Evolutionary conservation across 208 protist species (phyloP), one percentile per base, ranked within the genome.

Genomic region (Leishmania arabica): DNA sequence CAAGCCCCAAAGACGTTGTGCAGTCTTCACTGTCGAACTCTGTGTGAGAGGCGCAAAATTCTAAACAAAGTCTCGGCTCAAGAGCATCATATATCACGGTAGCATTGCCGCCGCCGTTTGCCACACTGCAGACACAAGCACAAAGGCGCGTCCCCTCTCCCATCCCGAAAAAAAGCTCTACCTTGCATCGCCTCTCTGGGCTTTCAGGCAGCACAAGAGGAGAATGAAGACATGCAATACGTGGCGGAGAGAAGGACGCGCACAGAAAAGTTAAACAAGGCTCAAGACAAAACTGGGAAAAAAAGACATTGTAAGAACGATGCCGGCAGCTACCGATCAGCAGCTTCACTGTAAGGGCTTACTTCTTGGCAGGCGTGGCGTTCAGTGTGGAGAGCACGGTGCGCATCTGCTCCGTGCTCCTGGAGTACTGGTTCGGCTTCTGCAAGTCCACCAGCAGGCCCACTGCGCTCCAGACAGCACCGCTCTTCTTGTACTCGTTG

Each of bases 371-470:
- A 37, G 79, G 81, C 34, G 75, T 45, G 8, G 75, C 77, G 75
- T 82, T 86, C 60, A 96, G 83, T 11, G 82, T 87, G 40, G 78
- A 84, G 7, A 96, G 79, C 70, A 96, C 88, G 37, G 77, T 83
- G 51, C 93, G 89, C 94, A 97, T 97, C 66, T 88, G 89, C 78
- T 97, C 94, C 13, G 94, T 97, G 64, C 84, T 88, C 79, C 95
- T 97, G 37, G 91, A 96, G 81, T 93, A 93, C 42, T 83, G 81
- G 83, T 95, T 97, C 13, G 92, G 86, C 83, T 93, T 95, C 77
- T 89, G 86, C 34, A 97, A 84, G 73, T 95, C 92, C 31, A 94
- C 89, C 45, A 96, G 66, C 79, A 94, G 85, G 11, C 87, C 89
- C n/a, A 97, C 90, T 42, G 84, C 86, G 64, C 70, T 92, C 94